Evolutionary conservation across 164 flowering plant genomes (phyloP), one percentile per base, ranked within the genome.

Genomic region (Piper longum): DNA sequence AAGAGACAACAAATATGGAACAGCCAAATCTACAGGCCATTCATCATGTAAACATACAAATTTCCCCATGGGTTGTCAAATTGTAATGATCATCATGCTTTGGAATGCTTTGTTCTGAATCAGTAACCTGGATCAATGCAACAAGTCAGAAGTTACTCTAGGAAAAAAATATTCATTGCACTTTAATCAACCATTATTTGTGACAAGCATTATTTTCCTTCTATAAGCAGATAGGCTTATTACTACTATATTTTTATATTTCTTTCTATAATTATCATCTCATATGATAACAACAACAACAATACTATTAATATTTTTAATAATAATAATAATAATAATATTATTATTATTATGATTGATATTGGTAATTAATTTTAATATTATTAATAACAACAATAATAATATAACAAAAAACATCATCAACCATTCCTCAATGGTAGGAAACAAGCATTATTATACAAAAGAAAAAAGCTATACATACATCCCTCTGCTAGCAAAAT

Each of bases 31-130:
- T 41, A 26, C 14, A 19, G 41, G 17, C 54, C 11, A 4, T 19
- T 19, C 43, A 14, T 11, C 1, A 26, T 39, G 9, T 54, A 9
- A 52, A 72, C 62, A 43, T 71, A 48, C 52, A 48, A 48, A 5
- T 48, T 48, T 48, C 14, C 3, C 52, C 97, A 73, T 69, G 75
- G 13, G 83, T 82, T 59, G 85, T 86, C 16, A 95, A 96, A 42
- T 96, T 85, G 70, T 87, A 85, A 79, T 85, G 91, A 76, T 95
- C 99, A 83, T 90, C 92, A 64, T 79, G 69, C 68, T 90, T 95
- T 48, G 97, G 85, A 66, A 84, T 84, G 3, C 70, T 75, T 77
- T 5, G 73, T 68, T 44, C 76, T 62, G 52, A 64, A 52, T 39
- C 64, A 74, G n/a, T 42, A 55, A 36, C 51, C 61, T 54, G 57